phyloP scores from a whole-genome alignment of 495 filamentous ascomycete genomes.

The Neurospora sp. region DNA sequence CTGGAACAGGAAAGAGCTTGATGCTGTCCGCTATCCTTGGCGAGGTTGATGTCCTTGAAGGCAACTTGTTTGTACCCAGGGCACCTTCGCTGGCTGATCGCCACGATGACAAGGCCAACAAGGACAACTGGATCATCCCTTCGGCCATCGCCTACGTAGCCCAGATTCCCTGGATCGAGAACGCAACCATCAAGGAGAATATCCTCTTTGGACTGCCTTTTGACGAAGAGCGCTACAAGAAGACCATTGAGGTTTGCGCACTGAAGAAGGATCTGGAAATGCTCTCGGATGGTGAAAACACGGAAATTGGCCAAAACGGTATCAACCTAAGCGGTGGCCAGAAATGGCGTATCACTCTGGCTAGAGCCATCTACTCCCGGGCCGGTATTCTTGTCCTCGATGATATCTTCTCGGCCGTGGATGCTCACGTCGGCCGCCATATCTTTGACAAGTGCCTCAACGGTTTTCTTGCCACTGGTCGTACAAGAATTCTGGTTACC shows the following conservation, averaged over 20 bases:
- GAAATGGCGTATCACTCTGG: slow-evolving; percentile 71
- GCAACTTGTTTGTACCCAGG: slow-evolving; percentile 41
- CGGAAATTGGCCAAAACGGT: slow-evolving; percentile 73
- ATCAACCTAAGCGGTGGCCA: slow-evolving; percentile 81
- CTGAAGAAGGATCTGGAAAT: slow-evolving; percentile 65
- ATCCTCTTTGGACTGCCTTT: slow-evolving; percentile 66
- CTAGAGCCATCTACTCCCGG: slow-evolving; percentile 68
- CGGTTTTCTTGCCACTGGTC: slow-evolving; percentile 54
- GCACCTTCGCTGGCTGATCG: slow-evolving; percentile 34
- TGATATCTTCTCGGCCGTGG: slow-evolving; percentile 73
- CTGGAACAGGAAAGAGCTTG: slow-evolving; percentile 59
- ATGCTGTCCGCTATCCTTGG: slow-evolving; percentile 56
- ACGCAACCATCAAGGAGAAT: slow-evolving; percentile 65
- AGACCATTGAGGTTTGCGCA: slow-evolving; percentile 59
- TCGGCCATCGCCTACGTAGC: slow-evolving; percentile 64
- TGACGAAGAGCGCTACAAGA: slow-evolving; percentile 51
- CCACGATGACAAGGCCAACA: slow-evolving; percentile 47
- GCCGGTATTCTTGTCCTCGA: slow-evolving; percentile 73
- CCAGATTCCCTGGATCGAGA: slow-evolving; percentile 82
- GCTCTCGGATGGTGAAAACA: slow-evolving; percentile 62
- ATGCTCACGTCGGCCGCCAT: slow-evolving; percentile 66
- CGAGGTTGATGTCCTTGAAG: slow-evolving; percentile 48
- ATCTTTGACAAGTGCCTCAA: slow-evolving; percentile 66
- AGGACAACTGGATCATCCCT: slow-evolving; percentile 60
- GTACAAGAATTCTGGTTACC: slow-evolving; percentile 72